A percentile compares a stretch with the other conserved stretches of the same genome.
phyloP scores from a whole-genome alignment of 176 grass and related monocot genomes.

The Lolium multiflorum region DNA sequence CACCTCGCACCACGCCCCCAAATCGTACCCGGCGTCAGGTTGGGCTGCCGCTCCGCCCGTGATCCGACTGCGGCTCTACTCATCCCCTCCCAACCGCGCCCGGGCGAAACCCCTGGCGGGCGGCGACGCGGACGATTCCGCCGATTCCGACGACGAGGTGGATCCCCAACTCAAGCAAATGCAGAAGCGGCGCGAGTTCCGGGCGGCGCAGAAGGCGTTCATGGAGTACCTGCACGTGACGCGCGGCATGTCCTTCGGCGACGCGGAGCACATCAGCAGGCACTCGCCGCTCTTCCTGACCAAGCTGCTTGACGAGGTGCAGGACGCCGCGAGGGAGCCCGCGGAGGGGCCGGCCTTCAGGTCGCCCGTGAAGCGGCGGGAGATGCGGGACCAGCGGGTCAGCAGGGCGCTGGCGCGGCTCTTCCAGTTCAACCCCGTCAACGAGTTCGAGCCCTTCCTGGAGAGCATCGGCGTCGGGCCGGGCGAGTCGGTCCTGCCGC shows the following conservation, averaged over 20 bases:
- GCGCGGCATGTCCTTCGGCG: slow-evolving; percentile 41
- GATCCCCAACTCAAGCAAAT: slow-evolving; percentile 15
- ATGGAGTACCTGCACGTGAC: slow-evolving; percentile 73
- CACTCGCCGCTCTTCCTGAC: slow-evolving; percentile 48
- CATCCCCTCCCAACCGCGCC: not conserved
- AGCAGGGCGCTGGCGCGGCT: slow-evolving; percentile 42
- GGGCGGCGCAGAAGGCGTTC: slow-evolving; percentile 41
- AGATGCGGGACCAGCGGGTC: slow-evolving; percentile 47
- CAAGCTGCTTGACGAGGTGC: slow-evolving; percentile 62
- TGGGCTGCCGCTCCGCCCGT: not conserved
- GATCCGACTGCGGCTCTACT: slow-evolving; percentile 33
- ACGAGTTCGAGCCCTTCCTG: slow-evolving; percentile 76
- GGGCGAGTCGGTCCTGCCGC: slow-evolving; percentile 53
- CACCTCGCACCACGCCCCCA: not conserved
- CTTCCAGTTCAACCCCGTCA: slow-evolving; percentile 65
- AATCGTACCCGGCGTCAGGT: not conserved
- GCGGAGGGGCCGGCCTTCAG: slow-evolving; percentile 26
- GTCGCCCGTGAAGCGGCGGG: slow-evolving; percentile 40
- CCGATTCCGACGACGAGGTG: not conserved
- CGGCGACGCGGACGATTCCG: not conserved
- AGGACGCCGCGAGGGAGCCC: slow-evolving; percentile 48
- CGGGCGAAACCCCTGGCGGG: not conserved
- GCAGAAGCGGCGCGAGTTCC: slow-evolving; percentile 6
- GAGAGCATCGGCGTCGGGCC: slow-evolving; percentile 68
- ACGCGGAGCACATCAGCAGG: slow-evolving; percentile 71